phyloP scores from a whole-genome alignment of 2,329 filamentous ascomycete species.

The Coniochaeta hoffmannii region DNA sequence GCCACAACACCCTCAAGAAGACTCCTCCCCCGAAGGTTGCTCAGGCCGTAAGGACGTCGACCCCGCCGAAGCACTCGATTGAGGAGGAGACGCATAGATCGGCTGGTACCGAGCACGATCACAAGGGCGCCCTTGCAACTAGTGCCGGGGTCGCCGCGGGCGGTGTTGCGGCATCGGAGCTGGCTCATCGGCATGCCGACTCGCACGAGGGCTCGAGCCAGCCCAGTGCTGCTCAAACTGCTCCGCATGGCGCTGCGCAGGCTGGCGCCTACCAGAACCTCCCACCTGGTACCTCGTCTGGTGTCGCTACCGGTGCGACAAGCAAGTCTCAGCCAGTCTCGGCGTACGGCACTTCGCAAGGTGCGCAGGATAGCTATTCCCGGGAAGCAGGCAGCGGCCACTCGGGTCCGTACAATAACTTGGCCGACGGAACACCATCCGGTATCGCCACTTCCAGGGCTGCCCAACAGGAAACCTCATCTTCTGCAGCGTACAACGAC shows the following conservation, averaged over 20 bases:
- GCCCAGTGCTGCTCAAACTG: background rate
- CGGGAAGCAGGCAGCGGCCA: background rate
- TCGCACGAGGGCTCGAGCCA: background rate
- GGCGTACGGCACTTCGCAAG: background rate
- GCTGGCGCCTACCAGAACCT: conserved; percentile 7
- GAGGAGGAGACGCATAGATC: background rate
- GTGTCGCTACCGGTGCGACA: background rate
- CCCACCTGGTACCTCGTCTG: conserved; percentile 5
- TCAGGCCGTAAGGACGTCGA: background rate
- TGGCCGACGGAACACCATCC: conserved; percentile 13
- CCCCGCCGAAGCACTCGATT: background rate
- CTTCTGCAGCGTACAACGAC: no score
- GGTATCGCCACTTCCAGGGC: conserved; percentile 12
- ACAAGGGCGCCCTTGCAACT: background rate
- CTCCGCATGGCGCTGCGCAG: background rate
- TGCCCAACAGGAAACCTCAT: no score
- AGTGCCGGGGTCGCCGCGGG: conserved; percentile 6
- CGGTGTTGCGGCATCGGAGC: conserved; percentile 4
- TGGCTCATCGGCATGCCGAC: conserved; percentile 2
- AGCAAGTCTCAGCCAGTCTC: background rate
- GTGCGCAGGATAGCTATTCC: background rate
- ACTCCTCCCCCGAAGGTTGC: background rate
- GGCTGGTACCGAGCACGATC: background rate
- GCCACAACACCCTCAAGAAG: background rate
- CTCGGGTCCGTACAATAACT: conserved; percentile 10